A percentile compares a stretch with the other conserved stretches of the same genome.
These are phyloP conservation scores for Hypsizygus ulmarius DNA, from an alignment of 1,284 basidiomycete genomes.

Conservation along the genomic window DNA sequence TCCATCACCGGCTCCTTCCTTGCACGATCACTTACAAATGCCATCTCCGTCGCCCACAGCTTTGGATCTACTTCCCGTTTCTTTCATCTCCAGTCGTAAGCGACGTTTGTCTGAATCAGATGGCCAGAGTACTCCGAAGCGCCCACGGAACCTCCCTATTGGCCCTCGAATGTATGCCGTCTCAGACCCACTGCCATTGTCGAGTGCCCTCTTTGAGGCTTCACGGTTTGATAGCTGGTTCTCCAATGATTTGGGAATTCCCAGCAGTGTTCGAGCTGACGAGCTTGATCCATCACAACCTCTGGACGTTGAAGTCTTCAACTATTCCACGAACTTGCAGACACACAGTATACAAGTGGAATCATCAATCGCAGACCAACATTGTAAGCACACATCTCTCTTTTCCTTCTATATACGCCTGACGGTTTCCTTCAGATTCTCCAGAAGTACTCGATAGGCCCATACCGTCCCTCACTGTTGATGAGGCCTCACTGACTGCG, in stretches of 20 bases:
- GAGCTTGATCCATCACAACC: constrained; percentile 12
- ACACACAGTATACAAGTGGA: too few relatives aligned
- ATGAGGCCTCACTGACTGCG: too few relatives aligned
- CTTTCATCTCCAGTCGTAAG: constrained; percentile 6
- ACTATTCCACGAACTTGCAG: constrained; percentile 1
- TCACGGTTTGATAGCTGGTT: constrained; percentile 23
- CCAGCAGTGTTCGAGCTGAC: constrained; percentile 21
- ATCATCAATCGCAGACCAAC: too few relatives aligned
- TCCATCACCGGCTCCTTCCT: constrained; percentile 10
- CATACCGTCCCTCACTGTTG: too few relatives aligned
- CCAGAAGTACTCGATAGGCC: too few relatives aligned
- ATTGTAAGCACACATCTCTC: too few relatives aligned
- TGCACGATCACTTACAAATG: not conserved
- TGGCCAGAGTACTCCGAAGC: constrained; percentile 19
- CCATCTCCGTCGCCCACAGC: not conserved
- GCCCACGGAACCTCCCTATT: constrained; percentile 17
- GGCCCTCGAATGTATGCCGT: constrained; percentile 23
- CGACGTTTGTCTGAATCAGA: constrained; percentile 33
- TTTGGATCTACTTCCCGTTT: not conserved
- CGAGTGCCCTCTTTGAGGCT: constrained; percentile 9
- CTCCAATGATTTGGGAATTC: constrained; percentile 25
- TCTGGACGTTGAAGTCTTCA: constrained; percentile 9
- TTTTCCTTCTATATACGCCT: too few relatives aligned
- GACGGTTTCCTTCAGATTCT: too few relatives aligned
- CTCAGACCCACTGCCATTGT: constrained; percentile 27